A percentile compares a stretch with the other conserved stretches of the same genome.
Conservation (phyloP, 306 rosid species). For the Trichosanthes truncata region DNA sequence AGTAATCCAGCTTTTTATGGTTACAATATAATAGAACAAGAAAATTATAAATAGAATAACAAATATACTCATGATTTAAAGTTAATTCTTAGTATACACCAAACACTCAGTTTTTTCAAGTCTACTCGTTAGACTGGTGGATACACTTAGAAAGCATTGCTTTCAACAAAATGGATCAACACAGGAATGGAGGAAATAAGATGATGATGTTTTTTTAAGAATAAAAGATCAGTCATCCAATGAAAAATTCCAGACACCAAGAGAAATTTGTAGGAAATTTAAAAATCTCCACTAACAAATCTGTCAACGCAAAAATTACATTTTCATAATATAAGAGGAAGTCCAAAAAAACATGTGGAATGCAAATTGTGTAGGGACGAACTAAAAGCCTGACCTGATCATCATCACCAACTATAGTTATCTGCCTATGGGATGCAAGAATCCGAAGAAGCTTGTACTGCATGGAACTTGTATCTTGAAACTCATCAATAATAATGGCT, state of each 20-base stretch:
- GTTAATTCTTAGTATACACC: not conserved
- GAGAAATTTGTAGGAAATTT: not conserved
- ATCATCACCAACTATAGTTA: slow-evolving; percentile 95
- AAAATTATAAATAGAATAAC: not conserved
- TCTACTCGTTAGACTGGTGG: not conserved
- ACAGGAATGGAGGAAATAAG: not conserved
- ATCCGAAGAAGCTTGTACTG: slow-evolving; percentile 64
- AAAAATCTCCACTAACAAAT: not conserved
- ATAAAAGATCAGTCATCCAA: not conserved
- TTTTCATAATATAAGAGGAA: not conserved
- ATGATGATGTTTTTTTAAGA: not conserved
- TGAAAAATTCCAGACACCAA: not conserved
- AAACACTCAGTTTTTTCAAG: not conserved
- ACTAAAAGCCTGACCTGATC: slow-evolving; percentile 48
- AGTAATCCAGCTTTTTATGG: not conserved
- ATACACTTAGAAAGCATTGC: not conserved
- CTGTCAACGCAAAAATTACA: not conserved
- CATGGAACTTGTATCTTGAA: slow-evolving; percentile 96
- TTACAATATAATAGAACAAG: not conserved
- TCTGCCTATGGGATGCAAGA: slow-evolving; percentile 59
- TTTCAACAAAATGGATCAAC: not conserved
- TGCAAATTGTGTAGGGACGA: not conserved
- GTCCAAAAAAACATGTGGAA: not conserved
- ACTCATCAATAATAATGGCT: slow-evolving; percentile 89
- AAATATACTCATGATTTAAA: not conserved